phyloP scores from a whole-genome alignment of 2,329 filamentous ascomycete species.

The Dactylellina parvicollis region DNA sequence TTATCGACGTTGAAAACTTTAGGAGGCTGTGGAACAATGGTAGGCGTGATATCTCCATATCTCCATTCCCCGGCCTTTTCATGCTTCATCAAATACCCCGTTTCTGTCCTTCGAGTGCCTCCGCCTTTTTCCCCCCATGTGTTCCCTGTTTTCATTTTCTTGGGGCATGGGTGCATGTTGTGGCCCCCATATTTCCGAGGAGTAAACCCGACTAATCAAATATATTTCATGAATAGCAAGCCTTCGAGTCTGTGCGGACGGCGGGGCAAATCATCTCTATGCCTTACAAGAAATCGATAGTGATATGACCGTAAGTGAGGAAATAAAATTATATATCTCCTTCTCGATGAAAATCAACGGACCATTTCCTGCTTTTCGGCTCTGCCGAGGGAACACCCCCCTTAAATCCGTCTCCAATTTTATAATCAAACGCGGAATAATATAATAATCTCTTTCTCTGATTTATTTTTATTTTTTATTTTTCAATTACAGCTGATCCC shows the following conservation, averaged over 20 bases:
- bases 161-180: not conserved
- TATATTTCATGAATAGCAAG: constrained; percentile 65
- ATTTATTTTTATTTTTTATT: not conserved
- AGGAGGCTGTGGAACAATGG: constrained; percentile 63
- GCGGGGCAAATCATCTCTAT: constrained; percentile 82
- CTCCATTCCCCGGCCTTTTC: not conserved
- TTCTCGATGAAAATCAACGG: not conserved
- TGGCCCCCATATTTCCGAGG: not conserved
- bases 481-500: constrained; percentile 66
- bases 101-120: constrained; percentile 1
- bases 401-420: constrained; percentile 7
- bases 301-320: constrained; percentile 36
- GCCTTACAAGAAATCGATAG: constrained; percentile 59
- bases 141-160: constrained; percentile 24
- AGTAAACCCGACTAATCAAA: not conserved
- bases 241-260: constrained; percentile 84
- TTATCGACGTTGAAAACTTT: constrained; percentile 63
- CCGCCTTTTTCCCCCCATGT: constrained; percentile 16
- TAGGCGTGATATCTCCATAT: constrained; percentile 31
- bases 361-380: constrained; percentile 14
- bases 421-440: not conserved
- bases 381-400: not conserved
- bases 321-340: not conserved
- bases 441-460: not conserved
- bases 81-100: constrained; percentile 11